Percentiles rank a stretch among this genome's conserved stretches.
Evolutionary conservation across 495 filamentous ascomycete genomes (phyloP).

Genomic region (Aspergillus homomorphus): DNA sequence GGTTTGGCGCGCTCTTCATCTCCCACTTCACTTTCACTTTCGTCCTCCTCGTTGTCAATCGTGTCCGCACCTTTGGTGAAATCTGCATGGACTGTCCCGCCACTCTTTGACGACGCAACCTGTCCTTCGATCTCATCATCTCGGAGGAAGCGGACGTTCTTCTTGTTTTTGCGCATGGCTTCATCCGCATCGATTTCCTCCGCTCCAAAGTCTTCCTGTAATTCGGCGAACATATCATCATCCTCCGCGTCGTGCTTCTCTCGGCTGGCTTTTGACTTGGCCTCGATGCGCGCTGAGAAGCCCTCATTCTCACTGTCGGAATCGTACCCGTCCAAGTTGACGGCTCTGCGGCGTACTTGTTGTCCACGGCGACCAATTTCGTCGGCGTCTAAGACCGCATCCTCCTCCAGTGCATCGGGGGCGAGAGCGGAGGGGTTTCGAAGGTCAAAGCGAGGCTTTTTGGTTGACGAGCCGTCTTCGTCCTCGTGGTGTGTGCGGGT

Average conservation of each 20-base stretch:
- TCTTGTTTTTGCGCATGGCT: constrained; percentile 61
- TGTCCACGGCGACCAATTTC: constrained; percentile 81
- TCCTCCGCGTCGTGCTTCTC: constrained; percentile 47
- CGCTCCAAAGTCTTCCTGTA: constrained; percentile 58
- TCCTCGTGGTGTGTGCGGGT: constrained; percentile 65
- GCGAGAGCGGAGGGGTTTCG: constrained; percentile 91
- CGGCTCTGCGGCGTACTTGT: constrained; percentile 80
- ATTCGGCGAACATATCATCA: constrained; percentile 89
- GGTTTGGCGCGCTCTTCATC: constrained; percentile 69
- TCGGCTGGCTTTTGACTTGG: constrained; percentile 51
- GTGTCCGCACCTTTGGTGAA: constrained; percentile 43
- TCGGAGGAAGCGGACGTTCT: constrained; percentile 73
- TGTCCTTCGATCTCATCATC: constrained; percentile 83
- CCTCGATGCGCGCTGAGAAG: constrained; percentile 67
- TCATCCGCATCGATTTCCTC: constrained; percentile 50
- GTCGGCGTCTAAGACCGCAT: constrained; percentile 80
- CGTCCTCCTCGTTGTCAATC: constrained; percentile 43
- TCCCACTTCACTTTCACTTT: constrained; percentile 66
- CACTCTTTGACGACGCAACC: constrained; percentile 66
- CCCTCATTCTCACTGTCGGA: constrained; percentile 92
- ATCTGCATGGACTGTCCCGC: constrained; percentile 63
- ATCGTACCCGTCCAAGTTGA: constrained; percentile 96
- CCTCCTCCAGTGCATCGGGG: constrained; percentile 72
- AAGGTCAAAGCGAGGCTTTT: constrained; percentile 91
- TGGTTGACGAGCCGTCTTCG: constrained; percentile 51